Evolutionary conservation across 2,329 filamentous ascomycete species (phyloP).

Genomic region (Microdochium trichocladiopsis): DNA sequence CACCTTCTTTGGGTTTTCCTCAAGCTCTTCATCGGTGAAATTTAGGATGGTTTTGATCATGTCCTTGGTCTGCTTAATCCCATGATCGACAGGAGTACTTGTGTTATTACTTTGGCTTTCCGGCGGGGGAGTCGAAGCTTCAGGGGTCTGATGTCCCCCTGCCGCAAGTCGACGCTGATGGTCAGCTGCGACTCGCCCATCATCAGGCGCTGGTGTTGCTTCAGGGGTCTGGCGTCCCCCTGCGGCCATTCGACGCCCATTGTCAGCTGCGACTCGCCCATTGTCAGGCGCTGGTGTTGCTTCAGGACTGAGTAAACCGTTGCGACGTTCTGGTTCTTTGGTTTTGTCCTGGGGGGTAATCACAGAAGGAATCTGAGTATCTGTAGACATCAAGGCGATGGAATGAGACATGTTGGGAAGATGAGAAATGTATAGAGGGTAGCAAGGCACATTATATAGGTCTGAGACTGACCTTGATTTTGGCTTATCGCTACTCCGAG

Average conservation of each 20-base stretch:
- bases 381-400: background rate
- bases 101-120: background rate
- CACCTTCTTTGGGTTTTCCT: too few relatives aligned
- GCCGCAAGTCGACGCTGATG: too few relatives aligned
- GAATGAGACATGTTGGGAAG: background rate
- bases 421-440: background rate
- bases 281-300: background rate
- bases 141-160: too few relatives aligned
- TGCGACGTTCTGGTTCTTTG: background rate
- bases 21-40: background rate
- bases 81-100: background rate
- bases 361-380: background rate
- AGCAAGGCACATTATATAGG: background rate
- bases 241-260: too few relatives aligned
- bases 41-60: background rate
- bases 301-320: background rate
- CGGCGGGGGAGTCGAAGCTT: too few relatives aligned
- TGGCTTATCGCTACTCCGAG: too few relatives aligned
- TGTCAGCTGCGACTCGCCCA: background rate
- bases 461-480: background rate
- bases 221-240: too few relatives aligned
- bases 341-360: background rate
- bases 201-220: too few relatives aligned
- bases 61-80: background rate
- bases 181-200: too few relatives aligned